Base-by-base conservation (phyloP, 768 basidiomycete genomes). In the Tricholoma bakamatsutake region DNA sequence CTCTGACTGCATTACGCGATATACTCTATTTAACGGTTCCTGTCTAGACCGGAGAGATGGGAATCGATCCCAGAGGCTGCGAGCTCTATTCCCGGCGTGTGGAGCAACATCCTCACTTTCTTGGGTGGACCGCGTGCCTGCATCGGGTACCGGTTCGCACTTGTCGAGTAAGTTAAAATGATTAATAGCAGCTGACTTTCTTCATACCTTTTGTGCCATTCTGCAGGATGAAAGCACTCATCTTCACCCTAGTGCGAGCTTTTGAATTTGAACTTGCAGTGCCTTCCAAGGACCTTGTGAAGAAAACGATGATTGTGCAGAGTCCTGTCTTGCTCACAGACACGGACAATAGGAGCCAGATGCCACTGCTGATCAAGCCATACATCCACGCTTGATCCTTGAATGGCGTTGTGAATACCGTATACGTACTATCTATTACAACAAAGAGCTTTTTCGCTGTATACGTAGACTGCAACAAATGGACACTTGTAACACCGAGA, bases 11-110 rank as follows among this genome's bases (percentile, higher is more conserved):
- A 11, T n/a, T 46, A 13, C 24, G 28, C 6, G 10, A 15, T 46
- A 39, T 17, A 2, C 43, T 17, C 21, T 27, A 15, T 34, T 24
- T 21, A 11, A 18, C 24, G 12, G 12, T 4, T 45, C 1, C 35
- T 42, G n/a, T 42, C 13, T n/a, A 87, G 83, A 59, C 87, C 87
- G 0, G 85, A 87, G 60, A 73, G 86, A 0, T 89, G 87, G 87
- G 64, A 71, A 15, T 61, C 70, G 1, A 31, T 73, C 6, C 83
- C 84, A 0, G 73, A 77, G n/a, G 70, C 69, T 0, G 76, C 71
- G 1, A 62, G 64, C 4, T 54, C 64, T 0, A 68, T 87, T 24
- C 87, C 87, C 4, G 81, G 84, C 6, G 73, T 87, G 0, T 85
- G 80, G 78, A 75, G 79, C 10, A 77, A 84, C 60, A 61, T 82